These are phyloP conservation scores for Drosera spatulata DNA, from an alignment of 179 eudicot genomes.

Conservation along the genomic window DNA sequence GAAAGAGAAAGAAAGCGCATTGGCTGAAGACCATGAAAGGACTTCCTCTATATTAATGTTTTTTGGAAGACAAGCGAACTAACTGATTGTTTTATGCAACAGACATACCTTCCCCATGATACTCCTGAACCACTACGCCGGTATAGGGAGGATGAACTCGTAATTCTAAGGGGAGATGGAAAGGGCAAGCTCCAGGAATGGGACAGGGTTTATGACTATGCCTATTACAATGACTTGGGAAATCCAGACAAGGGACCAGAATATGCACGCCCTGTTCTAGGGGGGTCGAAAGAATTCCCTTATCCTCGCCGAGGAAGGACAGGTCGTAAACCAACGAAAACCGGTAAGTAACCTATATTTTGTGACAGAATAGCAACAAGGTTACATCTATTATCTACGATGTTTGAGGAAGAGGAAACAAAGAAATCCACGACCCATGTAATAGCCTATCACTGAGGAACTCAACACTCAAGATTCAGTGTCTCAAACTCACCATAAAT, in stretches of 20 bases:
- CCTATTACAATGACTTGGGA: slow-evolving; percentile 73
- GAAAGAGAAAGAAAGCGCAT: no score
- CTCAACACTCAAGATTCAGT: no score
- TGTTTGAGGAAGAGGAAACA: no score
- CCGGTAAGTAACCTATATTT: slow-evolving; percentile 28
- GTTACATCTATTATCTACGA: no score
- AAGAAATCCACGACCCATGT: no score
- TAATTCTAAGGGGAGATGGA: slow-evolving; percentile 57
- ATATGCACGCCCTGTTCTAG: slow-evolving; percentile 29
- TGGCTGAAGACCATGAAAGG: no score
- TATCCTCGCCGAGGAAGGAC: slow-evolving; percentile 53
- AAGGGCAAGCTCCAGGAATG: slow-evolving; percentile 68
- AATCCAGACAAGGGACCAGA: slow-evolving; percentile 53
- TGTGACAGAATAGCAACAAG: no score
- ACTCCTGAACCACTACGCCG: slow-evolving; percentile 52
- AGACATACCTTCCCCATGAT: slow-evolving; percentile 77
- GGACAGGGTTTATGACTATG: slow-evolving; percentile 87
- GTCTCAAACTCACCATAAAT: no score
- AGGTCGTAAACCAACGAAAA: slow-evolving; percentile 45
- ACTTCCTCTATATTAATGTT: no score
- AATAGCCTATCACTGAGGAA: no score
- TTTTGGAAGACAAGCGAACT: no score
- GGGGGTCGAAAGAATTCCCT: slow-evolving; percentile 60
- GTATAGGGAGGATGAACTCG: slow-evolving; percentile 65
- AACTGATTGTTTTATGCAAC: not conserved